phyloP scores from a whole-genome alignment of 2,329 filamentous ascomycete species.

The Pezicula neosporulosa region DNA sequence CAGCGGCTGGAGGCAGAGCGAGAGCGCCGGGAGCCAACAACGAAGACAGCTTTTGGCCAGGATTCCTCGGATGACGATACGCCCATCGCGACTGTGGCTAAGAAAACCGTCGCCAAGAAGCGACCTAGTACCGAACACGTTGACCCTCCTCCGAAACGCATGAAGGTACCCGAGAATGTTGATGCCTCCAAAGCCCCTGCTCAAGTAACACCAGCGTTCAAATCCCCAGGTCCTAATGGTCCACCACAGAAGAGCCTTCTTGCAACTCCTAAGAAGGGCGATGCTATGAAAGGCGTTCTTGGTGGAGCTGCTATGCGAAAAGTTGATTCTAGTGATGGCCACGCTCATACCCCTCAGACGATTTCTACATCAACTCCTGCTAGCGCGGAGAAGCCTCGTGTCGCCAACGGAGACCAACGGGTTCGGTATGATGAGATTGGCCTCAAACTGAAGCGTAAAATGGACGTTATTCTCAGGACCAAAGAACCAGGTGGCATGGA shows the following conservation, averaged over 20 bases:
- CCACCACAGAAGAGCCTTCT: constrained; percentile 25
- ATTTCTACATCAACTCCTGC: constrained; percentile 27
- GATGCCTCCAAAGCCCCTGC: constrained; percentile 32
- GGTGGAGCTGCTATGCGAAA: constrained; percentile 29
- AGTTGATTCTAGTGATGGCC: constrained; percentile 34
- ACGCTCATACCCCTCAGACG: constrained; percentile 34
- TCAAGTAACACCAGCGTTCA: constrained; percentile 29
- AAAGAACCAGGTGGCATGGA: constrained; percentile 14
- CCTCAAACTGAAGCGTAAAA: constrained; percentile 25
- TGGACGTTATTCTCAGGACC: constrained; percentile 23
- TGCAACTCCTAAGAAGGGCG: constrained; percentile 39
- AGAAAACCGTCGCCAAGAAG: constrained; percentile 17
- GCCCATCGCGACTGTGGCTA: constrained; percentile 31
- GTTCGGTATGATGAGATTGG: constrained; percentile 15
- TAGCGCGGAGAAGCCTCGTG: constrained; percentile 25
- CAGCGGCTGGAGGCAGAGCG: not conserved
- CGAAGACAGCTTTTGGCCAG: not conserved
- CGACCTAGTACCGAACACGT: constrained; percentile 22
- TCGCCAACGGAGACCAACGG: constrained; percentile 18
- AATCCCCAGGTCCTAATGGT: constrained; percentile 26
- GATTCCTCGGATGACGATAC: constrained; percentile 28
- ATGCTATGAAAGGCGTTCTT: constrained; percentile 26
- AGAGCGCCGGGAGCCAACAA: constrained; percentile 10
- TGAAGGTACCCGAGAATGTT: constrained; percentile 29
- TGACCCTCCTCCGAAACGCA: constrained; percentile 28